Percentiles rank a stretch among this genome's conserved stretches.
phyloP scores from a whole-genome alignment of 371 early-diverging fungal species.

The Mucor piriformis region DNA sequence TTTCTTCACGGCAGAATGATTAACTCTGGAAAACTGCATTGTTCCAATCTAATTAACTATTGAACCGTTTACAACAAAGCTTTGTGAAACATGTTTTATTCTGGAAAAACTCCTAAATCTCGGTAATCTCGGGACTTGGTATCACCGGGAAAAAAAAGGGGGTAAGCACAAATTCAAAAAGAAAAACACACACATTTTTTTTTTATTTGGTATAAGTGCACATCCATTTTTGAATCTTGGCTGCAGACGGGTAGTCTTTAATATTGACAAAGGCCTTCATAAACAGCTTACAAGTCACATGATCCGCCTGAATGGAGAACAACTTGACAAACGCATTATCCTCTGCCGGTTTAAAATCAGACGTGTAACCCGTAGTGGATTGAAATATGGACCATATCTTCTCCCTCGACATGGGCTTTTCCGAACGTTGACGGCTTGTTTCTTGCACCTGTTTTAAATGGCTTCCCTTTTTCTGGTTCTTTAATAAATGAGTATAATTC shows the following conservation, averaged over 20 bases:
- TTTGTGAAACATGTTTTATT: too few species aligned
- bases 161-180: too few species aligned
- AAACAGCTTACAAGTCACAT: conserved; percentile 39
- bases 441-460: conserved; percentile 10
- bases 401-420: conserved; percentile 18
- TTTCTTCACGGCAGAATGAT: too few species aligned
- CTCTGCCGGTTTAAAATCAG: too few species aligned
- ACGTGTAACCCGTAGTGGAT: conserved; percentile 27
- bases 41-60: too few species aligned
- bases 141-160: too few species aligned
- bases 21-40: too few species aligned
- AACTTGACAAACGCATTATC: conserved; percentile 11
- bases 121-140: neutral
- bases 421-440: neutral
- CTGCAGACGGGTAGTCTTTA: conserved; percentile 20
- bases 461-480: conserved; percentile 20
- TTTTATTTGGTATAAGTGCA: conserved; percentile 3
- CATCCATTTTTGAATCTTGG: neutral
- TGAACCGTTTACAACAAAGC: too few species aligned
- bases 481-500: conserved; percentile 8
- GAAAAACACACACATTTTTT: too few species aligned
- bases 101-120: too few species aligned
- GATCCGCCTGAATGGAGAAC: conserved; percentile 28
- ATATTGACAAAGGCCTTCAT: conserved; percentile 41
- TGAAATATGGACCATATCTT: conserved; percentile 45